Evolutionary conservation across 2,329 filamentous ascomycete genomes (phyloP), one percentile per base, ranked within the genome.

Genomic region (Trichophyton equinum): DNA sequence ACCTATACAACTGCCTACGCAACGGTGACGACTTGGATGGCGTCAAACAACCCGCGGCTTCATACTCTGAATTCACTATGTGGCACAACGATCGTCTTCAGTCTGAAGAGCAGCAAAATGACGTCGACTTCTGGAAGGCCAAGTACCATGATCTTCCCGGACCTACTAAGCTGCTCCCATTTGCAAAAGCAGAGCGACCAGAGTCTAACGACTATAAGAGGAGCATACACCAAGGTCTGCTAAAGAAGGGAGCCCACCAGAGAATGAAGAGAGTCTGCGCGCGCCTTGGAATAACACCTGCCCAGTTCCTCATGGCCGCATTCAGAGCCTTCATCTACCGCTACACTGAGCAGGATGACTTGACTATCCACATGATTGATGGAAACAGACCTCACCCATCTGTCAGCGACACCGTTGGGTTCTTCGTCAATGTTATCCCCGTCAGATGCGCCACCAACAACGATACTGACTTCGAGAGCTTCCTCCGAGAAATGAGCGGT

Each of bases 191-290:
- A 4, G 38, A 62, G 13, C 60, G 62, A 9, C 63, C 58, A 53
- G 57, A 58, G 20, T 47, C 60, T 25, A 62, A 63, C 22, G 63
- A 61, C 30, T 62, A 62, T 9, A 58, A 62, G 42, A 61, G 67
- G 7, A 60, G 62, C 9, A 64, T 64, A 18, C 62, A 64, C 49
- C 42, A 59, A 7, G 58, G 60, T 27, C 63, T 59, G 11, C 63
- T 70, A 15, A 62, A 62, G 20, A 59, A 60, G 18, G 33, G 49
- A 2, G 57, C 65, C 22, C 65, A 68, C 15, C 64, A 65, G 30
- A 65, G 66, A 22, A 66, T 70, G 65, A 70, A 70, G 62, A 65
- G 67, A 44, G 65, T 70, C 15, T 68, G 66, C 58, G 62, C 65
- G 9, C 63, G 65, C 20, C 63, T 65, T 13, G 66, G 63, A 25